Conservation (phyloP, 805 yeast genomes). For the Lipomyces yamadae region DNA sequence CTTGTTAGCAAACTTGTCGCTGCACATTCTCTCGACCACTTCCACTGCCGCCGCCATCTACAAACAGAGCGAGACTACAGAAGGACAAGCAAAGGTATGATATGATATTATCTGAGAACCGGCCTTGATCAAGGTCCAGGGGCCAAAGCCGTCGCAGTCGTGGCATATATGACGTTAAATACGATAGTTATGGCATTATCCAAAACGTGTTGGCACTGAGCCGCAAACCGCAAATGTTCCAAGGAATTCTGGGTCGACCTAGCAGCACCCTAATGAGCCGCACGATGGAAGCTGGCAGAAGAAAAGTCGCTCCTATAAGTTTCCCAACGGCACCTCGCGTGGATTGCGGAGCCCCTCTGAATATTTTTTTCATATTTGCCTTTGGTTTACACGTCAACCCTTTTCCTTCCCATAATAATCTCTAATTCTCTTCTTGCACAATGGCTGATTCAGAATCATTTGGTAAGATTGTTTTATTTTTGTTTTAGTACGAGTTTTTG, state of each 20-base stretch:
- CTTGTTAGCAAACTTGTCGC: too few species aligned
- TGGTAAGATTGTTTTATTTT: constrained; percentile 19
- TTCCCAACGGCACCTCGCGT: constrained; percentile 4
- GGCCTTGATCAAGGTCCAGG: too few species aligned
- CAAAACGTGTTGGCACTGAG: background rate
- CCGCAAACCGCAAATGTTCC: background rate
- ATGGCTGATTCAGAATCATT: constrained; percentile 35
- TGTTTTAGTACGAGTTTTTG: background rate
- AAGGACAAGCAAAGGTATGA: too few species aligned
- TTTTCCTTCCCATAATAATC: background rate
- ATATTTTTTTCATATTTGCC: background rate
- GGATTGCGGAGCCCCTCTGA: constrained; percentile 2
- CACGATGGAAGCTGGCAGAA: constrained; percentile 26
- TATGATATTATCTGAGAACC: too few species aligned
- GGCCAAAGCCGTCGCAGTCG: background rate
- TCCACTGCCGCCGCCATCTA: too few species aligned
- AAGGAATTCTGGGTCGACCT: background rate
- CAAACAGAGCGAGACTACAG: too few species aligned
- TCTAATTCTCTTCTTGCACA: constrained; percentile 6
- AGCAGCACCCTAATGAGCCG: constrained; percentile 1
- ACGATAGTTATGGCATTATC: background rate
- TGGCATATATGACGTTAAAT: background rate
- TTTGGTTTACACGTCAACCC: too few species aligned
- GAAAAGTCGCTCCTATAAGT: constrained; percentile 14
- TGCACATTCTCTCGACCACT: too few species aligned